Evolutionary conservation across 768 basidiomycete genomes (phyloP).

Genomic region (Suillus americanus): DNA sequence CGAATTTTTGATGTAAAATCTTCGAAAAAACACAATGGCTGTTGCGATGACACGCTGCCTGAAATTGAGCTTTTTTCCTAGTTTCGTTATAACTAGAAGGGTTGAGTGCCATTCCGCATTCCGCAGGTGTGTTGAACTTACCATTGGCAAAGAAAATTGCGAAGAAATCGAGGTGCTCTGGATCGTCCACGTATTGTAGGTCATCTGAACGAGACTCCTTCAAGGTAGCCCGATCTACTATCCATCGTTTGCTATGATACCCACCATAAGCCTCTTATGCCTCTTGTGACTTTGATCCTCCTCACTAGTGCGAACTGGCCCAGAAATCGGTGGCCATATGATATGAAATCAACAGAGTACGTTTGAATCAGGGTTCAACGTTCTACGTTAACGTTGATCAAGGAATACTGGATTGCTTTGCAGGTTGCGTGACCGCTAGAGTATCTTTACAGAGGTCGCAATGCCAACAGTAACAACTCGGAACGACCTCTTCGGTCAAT

Average conservation of each 20-base stretch:
- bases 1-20: constrained; percentile 96
- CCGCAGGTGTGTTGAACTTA: constrained; percentile 29
- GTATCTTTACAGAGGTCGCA: background rate
- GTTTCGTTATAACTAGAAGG: constrained; percentile 72
- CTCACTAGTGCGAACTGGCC: constrained; percentile 87
- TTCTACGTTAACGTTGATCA: background rate
- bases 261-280: constrained; percentile 17
- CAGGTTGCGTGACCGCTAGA: background rate
- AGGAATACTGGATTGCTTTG: background rate
- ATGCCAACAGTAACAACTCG: too few species aligned
- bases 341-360: constrained; percentile 37
- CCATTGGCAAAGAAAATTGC: constrained; percentile 88
- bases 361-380: background rate
- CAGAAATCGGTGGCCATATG: constrained; percentile 90
- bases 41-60: constrained; percentile 93
- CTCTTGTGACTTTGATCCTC: constrained; percentile 13
- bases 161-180: constrained; percentile 77
- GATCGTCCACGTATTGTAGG: constrained; percentile 72
- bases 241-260: constrained; percentile 79
- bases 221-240: constrained; percentile 78
- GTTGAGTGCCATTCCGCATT: background rate
- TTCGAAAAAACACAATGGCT: constrained; percentile 90
- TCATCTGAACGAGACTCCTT: constrained; percentile 76
- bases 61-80: constrained; percentile 79
- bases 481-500: too few species aligned